Evolutionary conservation across 2,329 filamentous ascomycete genomes (phyloP).

Genomic region (Setomelanomma holmii): DNA sequence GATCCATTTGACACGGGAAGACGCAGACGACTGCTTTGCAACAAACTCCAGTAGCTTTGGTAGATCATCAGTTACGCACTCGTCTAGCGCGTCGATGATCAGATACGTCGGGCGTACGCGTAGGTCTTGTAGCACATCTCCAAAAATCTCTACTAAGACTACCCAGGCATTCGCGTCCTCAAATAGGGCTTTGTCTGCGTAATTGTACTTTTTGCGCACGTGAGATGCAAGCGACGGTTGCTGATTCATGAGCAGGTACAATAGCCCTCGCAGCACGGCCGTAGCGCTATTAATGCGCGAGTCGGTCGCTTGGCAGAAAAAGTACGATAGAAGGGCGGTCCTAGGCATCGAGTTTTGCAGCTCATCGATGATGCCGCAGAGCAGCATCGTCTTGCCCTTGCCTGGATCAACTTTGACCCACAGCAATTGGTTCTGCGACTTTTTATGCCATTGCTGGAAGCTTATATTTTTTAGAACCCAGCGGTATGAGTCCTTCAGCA

Average conservation of each 20-base stretch:
- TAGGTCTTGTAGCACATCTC: constrained; percentile 49
- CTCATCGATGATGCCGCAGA: no score
- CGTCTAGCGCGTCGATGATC: constrained; percentile 13
- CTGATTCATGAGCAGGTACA: no score
- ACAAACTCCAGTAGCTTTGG: constrained; percentile 7
- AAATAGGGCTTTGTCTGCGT: neutral
- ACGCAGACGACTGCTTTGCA: neutral
- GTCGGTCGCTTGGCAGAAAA: no score
- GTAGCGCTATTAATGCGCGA: no score
- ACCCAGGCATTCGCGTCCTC: constrained; percentile 10
- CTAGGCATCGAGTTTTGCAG: no score
- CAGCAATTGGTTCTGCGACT: constrained; percentile 22
- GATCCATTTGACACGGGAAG: constrained; percentile 19
- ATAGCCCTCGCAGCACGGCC: no score
- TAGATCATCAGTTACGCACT: constrained; percentile 5
- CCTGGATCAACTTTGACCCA: no score
- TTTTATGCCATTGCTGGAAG: constrained; percentile 25
- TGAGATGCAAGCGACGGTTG: no score
- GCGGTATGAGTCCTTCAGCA: constrained; percentile 7
- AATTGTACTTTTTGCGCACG: no score
- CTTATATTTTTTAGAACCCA: constrained; percentile 12
- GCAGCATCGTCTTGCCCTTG: no score
- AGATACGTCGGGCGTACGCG: constrained; percentile 5
- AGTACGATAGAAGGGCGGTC: no score
- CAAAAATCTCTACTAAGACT: constrained; percentile 41